Evolutionary conservation across 345 rosid species (phyloP).

Genomic region (Gossypium stocksii): DNA sequence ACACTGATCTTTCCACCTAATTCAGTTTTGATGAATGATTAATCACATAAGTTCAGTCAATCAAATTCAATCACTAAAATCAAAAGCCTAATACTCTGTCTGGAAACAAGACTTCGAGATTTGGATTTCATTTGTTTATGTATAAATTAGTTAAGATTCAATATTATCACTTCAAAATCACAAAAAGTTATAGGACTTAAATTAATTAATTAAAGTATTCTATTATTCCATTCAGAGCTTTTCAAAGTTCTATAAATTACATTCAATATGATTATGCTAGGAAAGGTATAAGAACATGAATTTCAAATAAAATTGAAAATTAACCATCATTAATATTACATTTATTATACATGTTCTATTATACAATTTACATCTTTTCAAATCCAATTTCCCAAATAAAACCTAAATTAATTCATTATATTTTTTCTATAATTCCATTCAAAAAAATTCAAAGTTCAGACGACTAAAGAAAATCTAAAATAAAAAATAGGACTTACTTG

Average conservation of each 20-base stretch:
- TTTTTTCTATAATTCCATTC: background rate
- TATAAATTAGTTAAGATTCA: background rate
- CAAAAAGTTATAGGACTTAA: background rate
- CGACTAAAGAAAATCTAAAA: background rate
- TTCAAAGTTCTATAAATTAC: background rate
- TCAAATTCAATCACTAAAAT: background rate
- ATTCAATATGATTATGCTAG: background rate
- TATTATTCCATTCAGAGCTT: background rate
- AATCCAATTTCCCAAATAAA: background rate
- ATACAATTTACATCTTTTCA: background rate
- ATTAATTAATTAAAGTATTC: background rate
- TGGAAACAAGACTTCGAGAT: background rate
- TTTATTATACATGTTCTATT: background rate
- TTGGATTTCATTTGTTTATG: background rate
- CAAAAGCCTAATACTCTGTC: background rate
- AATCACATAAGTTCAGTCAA: background rate
- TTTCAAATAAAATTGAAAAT: background rate
- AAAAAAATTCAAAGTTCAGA: background rate
- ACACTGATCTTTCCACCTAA: constrained; percentile 70
- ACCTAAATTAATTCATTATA: background rate
- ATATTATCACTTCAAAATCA: too few species aligned
- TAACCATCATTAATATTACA: background rate
- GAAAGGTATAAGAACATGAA: background rate
- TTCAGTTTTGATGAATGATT: background rate
- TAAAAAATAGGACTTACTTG: constrained; percentile 34